Percentiles rank a stretch among this genome's conserved stretches.
Evolutionary conservation across 768 basidiomycete species (phyloP).

Genomic region (Phaffia australis): DNA sequence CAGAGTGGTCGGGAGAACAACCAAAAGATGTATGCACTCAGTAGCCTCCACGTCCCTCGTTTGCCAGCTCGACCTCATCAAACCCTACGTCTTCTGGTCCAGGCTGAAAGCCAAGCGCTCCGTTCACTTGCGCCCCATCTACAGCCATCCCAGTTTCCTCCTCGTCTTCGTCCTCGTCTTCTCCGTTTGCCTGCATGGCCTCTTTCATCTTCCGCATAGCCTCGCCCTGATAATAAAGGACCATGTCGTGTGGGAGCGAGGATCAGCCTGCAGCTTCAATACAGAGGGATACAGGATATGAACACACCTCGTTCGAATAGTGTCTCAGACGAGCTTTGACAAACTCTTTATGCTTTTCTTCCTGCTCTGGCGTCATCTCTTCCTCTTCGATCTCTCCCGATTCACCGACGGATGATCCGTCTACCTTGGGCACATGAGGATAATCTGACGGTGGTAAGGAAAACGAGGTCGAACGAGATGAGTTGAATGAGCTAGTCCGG

Average conservation of each 20-base stretch:
- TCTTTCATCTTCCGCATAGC: slow-evolving; percentile 16
- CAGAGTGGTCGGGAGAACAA: no score
- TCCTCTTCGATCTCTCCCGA: slow-evolving; percentile 22
- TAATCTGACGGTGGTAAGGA: slow-evolving; percentile 18
- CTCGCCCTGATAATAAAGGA: slow-evolving; percentile 37
- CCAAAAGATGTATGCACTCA: no score
- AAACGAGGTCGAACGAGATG: slow-evolving; percentile 24
- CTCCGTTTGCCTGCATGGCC: background rate
- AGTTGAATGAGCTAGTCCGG: slow-evolving; percentile 6
- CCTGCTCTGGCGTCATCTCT: slow-evolving; percentile 26
- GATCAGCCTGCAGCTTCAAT: slow-evolving; percentile 45
- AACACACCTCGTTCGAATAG: slow-evolving; percentile 66
- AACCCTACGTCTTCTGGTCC: background rate
- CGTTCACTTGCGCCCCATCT: slow-evolving; percentile 7
- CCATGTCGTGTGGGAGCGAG: slow-evolving; percentile 57
- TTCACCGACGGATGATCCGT: background rate
- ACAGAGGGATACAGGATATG: slow-evolving; percentile 3
- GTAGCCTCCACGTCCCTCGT: no score
- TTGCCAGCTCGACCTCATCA: no score
- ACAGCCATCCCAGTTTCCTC: slow-evolving; percentile 2
- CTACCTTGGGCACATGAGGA: background rate
- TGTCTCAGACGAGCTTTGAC: slow-evolving; percentile 45
- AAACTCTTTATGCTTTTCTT: slow-evolving; percentile 24
- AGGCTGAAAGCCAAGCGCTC: background rate
- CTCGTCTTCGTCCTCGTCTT: background rate